Percentiles rank a stretch among this genome's conserved stretches.
phyloP scores from a whole-genome alignment of 2,329 filamentous ascomycete species.

The Ceratocystis harringtonii region DNA sequence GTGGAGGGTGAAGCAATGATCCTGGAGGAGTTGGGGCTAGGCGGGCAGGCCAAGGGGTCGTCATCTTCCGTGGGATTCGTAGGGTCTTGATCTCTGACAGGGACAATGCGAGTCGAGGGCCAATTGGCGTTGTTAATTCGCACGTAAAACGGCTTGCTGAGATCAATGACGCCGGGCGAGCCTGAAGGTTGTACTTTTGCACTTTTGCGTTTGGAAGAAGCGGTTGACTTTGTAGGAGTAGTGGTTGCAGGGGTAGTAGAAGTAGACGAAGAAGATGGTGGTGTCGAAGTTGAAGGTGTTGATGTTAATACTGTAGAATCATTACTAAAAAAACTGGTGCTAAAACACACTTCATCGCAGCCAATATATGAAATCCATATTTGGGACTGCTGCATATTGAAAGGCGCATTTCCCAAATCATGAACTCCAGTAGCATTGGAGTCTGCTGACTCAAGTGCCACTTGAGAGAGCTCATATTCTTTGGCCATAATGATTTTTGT shows the following conservation, averaged over 20 bases:
- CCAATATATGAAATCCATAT: conserved; percentile 73
- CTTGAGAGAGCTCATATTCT: conserved; percentile 71
- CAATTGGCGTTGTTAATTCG: conserved; percentile 65
- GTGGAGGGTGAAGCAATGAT: conserved; percentile 12
- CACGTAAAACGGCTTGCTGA: conserved; percentile 62
- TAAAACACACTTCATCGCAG: conserved; percentile 63
- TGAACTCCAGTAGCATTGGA: conserved; percentile 63
- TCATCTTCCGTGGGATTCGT: conserved; percentile 17
- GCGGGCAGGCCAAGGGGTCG: conserved; percentile 19
- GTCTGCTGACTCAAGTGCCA: conserved; percentile 55
- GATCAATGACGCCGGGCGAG: conserved; percentile 40
- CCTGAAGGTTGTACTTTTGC: neutral
- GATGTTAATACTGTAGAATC: conserved; percentile 23
- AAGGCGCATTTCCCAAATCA: conserved; percentile 61
- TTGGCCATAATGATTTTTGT: conserved; percentile 95
- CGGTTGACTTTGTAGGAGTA: conserved; percentile 16
- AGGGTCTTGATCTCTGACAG: conserved; percentile 25
- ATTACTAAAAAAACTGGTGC: conserved; percentile 48
- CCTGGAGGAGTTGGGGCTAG: neutral
- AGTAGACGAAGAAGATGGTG: conserved; percentile 13
- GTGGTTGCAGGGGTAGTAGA: conserved; percentile 22
- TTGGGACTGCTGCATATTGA: conserved; percentile 52
- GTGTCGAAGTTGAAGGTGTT: neutral
- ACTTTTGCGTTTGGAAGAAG: neutral
- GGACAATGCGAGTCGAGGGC: conserved; percentile 60